phyloP scores from a whole-genome alignment of 2,329 filamentous ascomycete genomes.

The Claviceps cyperi region DNA sequence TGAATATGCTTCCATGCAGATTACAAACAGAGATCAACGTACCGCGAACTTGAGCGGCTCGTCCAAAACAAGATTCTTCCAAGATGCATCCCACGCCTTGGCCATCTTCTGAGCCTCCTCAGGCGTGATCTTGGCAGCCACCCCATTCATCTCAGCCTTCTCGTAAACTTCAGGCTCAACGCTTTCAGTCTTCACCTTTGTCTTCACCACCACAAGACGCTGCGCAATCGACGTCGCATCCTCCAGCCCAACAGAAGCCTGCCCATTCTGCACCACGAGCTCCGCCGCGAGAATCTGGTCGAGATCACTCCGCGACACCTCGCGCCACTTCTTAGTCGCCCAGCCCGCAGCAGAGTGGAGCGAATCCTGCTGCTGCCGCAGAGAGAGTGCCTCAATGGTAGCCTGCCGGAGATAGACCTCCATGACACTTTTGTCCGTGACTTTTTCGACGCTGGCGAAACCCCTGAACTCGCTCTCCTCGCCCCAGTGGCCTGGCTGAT shows the following conservation, averaged over 20 bases:
- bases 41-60: constrained; percentile 62
- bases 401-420: constrained; percentile 36
- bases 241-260: constrained; percentile 22
- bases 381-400: constrained; percentile 35
- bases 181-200: constrained; percentile 11
- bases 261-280: constrained; percentile 26
- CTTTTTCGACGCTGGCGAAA: constrained; percentile 27
- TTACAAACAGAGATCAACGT: constrained; percentile 20
- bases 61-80: constrained; percentile 42
- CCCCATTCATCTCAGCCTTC: not conserved
- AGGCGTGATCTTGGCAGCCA: not conserved
- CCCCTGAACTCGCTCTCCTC: constrained; percentile 27
- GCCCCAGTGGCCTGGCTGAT: constrained; percentile 36
- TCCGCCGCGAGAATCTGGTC: constrained; percentile 21
- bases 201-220: not conserved
- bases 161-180: too few relatives aligned
- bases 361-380: constrained; percentile 16
- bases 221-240: constrained; percentile 18
- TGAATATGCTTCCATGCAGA: not conserved
- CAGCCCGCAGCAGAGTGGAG: constrained; percentile 15
- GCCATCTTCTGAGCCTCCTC: constrained; percentile 29
- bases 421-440: constrained; percentile 29
- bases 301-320: constrained; percentile 19
- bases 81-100: constrained; percentile 36
- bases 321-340: constrained; percentile 20